Evolutionary conservation across 257 asterid species (phyloP).

Genomic region (Solanum medicagineum): DNA sequence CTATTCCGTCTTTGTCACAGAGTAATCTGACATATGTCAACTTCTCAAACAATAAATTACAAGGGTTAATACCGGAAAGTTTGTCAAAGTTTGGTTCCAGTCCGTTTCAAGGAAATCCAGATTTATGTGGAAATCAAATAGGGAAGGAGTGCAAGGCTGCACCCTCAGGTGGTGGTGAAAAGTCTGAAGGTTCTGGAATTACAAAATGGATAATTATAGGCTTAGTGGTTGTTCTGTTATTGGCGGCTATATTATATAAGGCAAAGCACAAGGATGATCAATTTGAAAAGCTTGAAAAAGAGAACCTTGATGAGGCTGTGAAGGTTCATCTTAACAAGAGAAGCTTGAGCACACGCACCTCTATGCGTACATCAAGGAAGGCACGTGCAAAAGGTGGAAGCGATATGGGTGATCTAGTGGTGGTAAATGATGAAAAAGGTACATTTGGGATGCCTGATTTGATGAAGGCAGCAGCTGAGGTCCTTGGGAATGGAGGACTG

Average conservation of each 20-base stretch:
- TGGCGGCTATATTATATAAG: constrained; percentile 39
- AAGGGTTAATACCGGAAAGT: constrained; percentile 58
- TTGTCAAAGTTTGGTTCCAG: constrained; percentile 32
- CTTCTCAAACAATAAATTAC: constrained; percentile 39
- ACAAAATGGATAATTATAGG: constrained; percentile 50
- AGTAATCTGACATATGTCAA: constrained; percentile 19
- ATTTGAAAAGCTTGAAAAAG: constrained; percentile 30
- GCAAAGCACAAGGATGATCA: constrained; percentile 28
- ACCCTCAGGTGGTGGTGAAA: neutral
- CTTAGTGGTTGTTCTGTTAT: constrained; percentile 35
- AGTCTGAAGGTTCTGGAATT: constrained; percentile 8
- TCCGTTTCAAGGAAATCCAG: constrained; percentile 44
- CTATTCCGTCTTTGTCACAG: constrained; percentile 35
- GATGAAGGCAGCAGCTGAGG: constrained; percentile 98
- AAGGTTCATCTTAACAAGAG: constrained; percentile 25
- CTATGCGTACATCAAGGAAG: constrained; percentile 22
- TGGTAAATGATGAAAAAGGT: constrained; percentile 63
- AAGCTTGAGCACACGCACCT: constrained; percentile 10
- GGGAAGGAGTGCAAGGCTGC: constrained; percentile 21
- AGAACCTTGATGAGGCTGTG: constrained; percentile 32
- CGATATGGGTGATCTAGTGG: constrained; percentile 36
- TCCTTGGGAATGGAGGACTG: constrained; percentile 72
- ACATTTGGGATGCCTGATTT: constrained; percentile 60
- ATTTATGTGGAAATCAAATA: constrained; percentile 41
- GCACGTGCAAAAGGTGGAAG: constrained; percentile 11